These are phyloP conservation scores for Scutellaria galericulata DNA, from an alignment of 257 asterid species.

Conservation along the genomic window DNA sequence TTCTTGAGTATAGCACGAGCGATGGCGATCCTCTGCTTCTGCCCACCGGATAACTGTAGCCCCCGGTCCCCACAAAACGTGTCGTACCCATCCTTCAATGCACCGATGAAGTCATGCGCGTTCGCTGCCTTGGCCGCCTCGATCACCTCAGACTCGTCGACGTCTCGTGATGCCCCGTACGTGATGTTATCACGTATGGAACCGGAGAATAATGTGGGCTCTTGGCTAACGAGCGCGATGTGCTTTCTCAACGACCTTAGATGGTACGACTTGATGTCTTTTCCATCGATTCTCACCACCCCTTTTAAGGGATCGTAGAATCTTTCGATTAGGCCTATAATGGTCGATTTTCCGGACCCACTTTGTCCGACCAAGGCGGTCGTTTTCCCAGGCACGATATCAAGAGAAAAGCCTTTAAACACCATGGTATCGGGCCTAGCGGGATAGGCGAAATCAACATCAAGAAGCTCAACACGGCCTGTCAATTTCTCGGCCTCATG, in stretches of 20 bases:
- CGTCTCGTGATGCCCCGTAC: conserved; percentile 60
- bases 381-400: conserved; percentile 72
- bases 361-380: conserved; percentile 92
- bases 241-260: conserved; percentile 65
- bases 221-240: conserved; percentile 86
- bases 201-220: conserved; percentile 80
- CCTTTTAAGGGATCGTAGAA: conserved; percentile 79
- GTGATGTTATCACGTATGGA: conserved; percentile 64
- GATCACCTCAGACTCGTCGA: conserved; percentile 59
- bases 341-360: conserved; percentile 88
- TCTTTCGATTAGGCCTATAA: conserved; percentile 71
- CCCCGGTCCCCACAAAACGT: conserved; percentile 93
- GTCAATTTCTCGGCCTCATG: conserved; percentile 52
- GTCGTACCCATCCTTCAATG: conserved; percentile 66
- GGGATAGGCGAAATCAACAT: conserved; percentile 77
- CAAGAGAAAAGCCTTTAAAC: conserved; percentile 67
- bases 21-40: conserved; percentile 85
- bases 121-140: conserved; percentile 85
- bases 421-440: conserved; percentile 62
- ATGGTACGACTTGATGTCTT: conserved; percentile 65
- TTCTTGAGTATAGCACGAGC: conserved; percentile 79
- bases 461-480: conserved; percentile 60
- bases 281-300: conserved; percentile 66
- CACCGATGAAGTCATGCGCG: conserved; percentile 78
- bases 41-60: conserved; percentile 86